Conservation (phyloP, 1,139 yeast species). For the Yamadazyma taylorii region DNA sequence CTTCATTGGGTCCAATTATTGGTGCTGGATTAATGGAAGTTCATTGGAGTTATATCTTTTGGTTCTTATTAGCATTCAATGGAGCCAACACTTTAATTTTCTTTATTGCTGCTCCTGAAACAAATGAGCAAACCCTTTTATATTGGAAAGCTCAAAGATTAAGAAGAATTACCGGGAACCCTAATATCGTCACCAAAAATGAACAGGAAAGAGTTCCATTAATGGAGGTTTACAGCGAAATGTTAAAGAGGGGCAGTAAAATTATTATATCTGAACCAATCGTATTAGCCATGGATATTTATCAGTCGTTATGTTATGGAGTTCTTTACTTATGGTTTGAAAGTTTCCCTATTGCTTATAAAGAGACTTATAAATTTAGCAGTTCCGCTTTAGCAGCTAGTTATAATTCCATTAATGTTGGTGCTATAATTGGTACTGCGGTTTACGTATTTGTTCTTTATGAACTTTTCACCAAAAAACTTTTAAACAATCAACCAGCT, state of each 20-base stretch:
- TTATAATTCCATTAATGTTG: conserved; percentile 46
- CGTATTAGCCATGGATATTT: conserved; percentile 30
- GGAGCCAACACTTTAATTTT: conserved; percentile 34
- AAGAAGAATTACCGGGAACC: conserved; percentile 44
- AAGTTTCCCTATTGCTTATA: conserved; percentile 33
- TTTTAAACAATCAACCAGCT: conserved; percentile 35
- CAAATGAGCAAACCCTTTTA: conserved; percentile 47
- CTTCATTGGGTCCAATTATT: conserved; percentile 34
- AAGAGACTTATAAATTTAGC: conserved; percentile 23
- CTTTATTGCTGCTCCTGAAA: conserved; percentile 48
- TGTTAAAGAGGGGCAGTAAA: conserved; percentile 33
- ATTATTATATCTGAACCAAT: conserved; percentile 33
- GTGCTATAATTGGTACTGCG: conserved; percentile 21
- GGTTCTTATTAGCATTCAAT: conserved; percentile 41
- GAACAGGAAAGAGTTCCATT: conserved; percentile 35
- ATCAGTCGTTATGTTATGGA: conserved; percentile 32
- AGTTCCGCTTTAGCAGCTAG: conserved; percentile 28
- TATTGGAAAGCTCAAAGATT: conserved; percentile 48
- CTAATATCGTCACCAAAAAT: conserved; percentile 40
- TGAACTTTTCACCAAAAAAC: conserved; percentile 25
- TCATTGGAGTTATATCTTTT: conserved; percentile 47
- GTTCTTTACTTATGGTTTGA: conserved; percentile 36
- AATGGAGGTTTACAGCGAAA: conserved; percentile 23
- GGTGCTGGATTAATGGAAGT: conserved; percentile 26
- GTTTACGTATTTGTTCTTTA: conserved; percentile 22